phyloP scores from a whole-genome alignment of 768 basidiomycete species.

The Tulasnella sp. region DNA sequence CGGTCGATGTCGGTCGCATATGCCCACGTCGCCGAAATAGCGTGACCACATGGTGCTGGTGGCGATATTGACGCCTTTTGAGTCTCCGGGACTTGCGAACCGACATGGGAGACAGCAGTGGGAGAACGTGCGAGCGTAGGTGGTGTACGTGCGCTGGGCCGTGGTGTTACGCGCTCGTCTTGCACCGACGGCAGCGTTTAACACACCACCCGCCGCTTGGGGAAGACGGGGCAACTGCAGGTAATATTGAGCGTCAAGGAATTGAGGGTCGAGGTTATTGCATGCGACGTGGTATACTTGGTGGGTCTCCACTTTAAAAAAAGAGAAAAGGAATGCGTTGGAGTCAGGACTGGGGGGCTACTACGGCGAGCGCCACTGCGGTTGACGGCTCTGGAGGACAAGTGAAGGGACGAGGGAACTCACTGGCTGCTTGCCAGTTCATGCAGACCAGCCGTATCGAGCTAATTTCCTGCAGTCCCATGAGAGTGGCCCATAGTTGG shows the following conservation, averaged over 20 bases:
- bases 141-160: constrained; percentile 16
- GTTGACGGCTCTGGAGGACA: neutral
- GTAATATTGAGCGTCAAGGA: constrained; percentile 18
- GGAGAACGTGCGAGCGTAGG: constrained; percentile 16
- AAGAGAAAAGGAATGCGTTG: neutral
- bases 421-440: constrained; percentile 13
- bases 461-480: neutral
- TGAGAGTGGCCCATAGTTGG: constrained; percentile 1
- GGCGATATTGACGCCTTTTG: constrained; percentile 14
- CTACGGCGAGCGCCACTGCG: constrained; percentile 12
- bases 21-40: constrained; percentile 14
- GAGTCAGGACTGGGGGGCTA: constrained; percentile 6
- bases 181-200: neutral
- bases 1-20: constrained; percentile 18
- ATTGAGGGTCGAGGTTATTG: constrained; percentile 20
- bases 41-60: constrained; percentile 15
- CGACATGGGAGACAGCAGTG: constrained; percentile 30
- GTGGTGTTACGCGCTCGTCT: neutral
- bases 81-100: neutral
- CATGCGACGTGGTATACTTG: neutral
- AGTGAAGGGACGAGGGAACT: neutral
- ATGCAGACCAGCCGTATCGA: constrained; percentile 5
- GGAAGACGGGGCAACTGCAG: neutral
- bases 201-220: neutral
- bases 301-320: constrained; percentile 1